These are phyloP conservation scores for Coriaria nepalensis DNA, from an alignment of 306 rosid genomes.

Conservation along the genomic window DNA sequence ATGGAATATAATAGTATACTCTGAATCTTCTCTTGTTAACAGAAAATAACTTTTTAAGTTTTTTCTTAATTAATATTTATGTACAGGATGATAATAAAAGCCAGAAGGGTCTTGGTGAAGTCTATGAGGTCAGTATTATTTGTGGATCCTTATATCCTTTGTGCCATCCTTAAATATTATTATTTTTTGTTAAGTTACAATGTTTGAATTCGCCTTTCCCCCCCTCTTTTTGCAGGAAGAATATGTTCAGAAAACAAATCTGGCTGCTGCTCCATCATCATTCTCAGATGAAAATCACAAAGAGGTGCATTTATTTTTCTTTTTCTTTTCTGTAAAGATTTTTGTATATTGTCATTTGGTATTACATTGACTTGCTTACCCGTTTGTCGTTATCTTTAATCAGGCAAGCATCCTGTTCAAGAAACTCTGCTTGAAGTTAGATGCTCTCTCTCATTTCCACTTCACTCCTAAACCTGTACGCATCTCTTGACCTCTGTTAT, in stretches of 20 bases:
- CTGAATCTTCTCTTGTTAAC: conserved; percentile 9
- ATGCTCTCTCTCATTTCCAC: conserved; percentile 89
- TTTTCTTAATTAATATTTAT: conserved; percentile 1
- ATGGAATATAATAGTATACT: too few relatives aligned
- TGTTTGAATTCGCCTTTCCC: not conserved
- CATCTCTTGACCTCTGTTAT: not conserved
- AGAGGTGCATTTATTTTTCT: conserved; percentile 37
- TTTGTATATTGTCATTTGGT: not conserved
- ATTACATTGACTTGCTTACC: conserved; percentile 8
- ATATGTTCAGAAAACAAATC: conserved; percentile 51
- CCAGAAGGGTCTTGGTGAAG: conserved; percentile 78
- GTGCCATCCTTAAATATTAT: conserved; percentile 5
- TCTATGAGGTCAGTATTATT: conserved; percentile 69
- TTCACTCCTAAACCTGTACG: conserved; percentile 92
- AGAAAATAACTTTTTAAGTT: conserved; percentile 5
- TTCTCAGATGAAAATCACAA: conserved; percentile 56
- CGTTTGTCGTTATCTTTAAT: conserved; percentile 17
- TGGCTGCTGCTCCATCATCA: conserved; percentile 46
- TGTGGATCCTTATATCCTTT: conserved; percentile 8
- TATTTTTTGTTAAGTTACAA: not conserved
- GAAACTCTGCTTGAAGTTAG: conserved; percentile 70
- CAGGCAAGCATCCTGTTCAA: conserved; percentile 73
- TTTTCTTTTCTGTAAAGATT: conserved; percentile 7
- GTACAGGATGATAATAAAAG: conserved; percentile 81
- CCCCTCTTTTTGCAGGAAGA: conserved; percentile 54